These are phyloP conservation scores for Besnoitia besnoiti DNA, from an alignment of 169 alveolate genomes.

Conservation along the genomic window DNA sequence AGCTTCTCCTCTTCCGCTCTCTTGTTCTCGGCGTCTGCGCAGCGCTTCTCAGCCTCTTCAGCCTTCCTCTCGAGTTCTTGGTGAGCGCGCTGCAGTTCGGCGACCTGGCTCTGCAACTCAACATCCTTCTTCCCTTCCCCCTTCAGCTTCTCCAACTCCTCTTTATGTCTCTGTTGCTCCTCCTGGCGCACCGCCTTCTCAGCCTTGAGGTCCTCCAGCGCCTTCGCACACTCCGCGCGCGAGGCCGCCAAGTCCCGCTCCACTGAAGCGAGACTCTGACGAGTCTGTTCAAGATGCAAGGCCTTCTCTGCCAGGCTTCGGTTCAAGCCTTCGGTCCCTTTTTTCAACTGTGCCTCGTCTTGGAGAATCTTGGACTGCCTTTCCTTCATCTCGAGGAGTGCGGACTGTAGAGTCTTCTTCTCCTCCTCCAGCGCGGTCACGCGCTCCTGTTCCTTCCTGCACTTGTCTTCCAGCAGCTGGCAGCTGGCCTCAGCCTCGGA, in stretches of 20 bases:
- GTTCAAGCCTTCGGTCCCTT: not conserved
- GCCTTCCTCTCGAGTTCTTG: not conserved
- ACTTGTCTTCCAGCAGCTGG: not conserved
- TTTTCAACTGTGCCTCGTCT: not conserved
- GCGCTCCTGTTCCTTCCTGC: not conserved
- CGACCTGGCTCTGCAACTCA: not conserved
- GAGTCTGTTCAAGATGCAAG: not conserved
- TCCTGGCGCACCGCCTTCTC: not conserved
- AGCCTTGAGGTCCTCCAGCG: not conserved
- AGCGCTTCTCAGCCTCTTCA: not conserved
- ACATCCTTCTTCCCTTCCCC: not conserved
- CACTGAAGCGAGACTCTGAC: not conserved
- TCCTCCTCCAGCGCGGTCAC: not conserved
- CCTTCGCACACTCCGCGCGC: not conserved
- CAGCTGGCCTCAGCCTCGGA: not conserved
- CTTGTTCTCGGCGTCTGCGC: not conserved
- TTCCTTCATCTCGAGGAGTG: not conserved
- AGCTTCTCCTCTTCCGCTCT: not conserved
- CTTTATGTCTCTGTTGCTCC: not conserved
- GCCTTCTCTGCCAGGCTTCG: not conserved
- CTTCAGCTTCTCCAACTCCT: not conserved
- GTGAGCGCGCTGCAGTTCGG: not conserved
- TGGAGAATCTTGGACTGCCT: not conserved
- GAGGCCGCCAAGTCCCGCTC: not conserved
- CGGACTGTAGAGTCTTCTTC: not conserved